Conservation (phyloP, 1,284 basidiomycete genomes). For the Irpex sp. region DNA sequence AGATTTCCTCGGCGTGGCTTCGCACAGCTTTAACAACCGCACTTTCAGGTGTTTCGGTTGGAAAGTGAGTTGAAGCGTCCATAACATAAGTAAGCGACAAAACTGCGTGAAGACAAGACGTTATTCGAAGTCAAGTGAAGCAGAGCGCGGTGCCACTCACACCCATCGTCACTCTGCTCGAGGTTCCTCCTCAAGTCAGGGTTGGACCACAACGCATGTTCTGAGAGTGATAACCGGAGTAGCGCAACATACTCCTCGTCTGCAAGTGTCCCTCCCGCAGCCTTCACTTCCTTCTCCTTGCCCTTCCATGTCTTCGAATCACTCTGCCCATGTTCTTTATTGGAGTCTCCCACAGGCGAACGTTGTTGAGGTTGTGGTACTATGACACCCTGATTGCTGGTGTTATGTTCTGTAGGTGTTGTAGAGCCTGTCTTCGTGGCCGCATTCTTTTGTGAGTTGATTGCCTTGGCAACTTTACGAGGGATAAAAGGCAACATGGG, state of each 20-base stretch:
- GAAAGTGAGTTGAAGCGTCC: conserved; percentile 26
- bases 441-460: not conserved
- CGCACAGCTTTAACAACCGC: conserved; percentile 54
- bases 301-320: conserved; percentile 1
- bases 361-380: not conserved
- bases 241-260: conserved; percentile 47
- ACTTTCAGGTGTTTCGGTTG: conserved; percentile 37
- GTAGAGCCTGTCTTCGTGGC: not conserved
- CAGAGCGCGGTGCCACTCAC: conserved; percentile 35
- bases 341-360: not conserved
- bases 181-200: conserved; percentile 47
- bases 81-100: conserved; percentile 55
- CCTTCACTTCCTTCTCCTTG: conserved; percentile 16
- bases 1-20: conserved; percentile 32
- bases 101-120: conserved; percentile 34
- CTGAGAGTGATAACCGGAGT: conserved; percentile 57
- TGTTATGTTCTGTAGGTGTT: not conserved
- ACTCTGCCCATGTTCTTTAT: not conserved
- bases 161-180: conserved; percentile 42
- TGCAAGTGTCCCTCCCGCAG: conserved; percentile 4
- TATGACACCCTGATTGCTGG: not conserved
- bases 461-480: conserved; percentile 19
- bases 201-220: conserved; percentile 60
- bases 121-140: conserved; percentile 8
- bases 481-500: conserved; percentile 27